These are phyloP conservation scores for Byssoonygena ceratinophila DNA, from an alignment of 2,329 filamentous ascomycete species.

Conservation along the genomic window DNA sequence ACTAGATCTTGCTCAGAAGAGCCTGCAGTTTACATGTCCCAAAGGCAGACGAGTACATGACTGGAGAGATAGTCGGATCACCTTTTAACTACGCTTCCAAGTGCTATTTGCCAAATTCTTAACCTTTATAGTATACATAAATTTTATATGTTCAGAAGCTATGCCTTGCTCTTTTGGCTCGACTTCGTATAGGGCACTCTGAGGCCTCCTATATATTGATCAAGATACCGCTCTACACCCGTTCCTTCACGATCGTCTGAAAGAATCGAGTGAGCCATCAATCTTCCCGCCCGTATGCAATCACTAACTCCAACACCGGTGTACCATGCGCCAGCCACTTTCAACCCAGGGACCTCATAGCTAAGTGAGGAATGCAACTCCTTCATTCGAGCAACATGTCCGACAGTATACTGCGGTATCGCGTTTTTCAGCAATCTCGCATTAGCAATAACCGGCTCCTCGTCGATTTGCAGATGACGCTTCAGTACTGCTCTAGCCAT, in stretches of 20 bases:
- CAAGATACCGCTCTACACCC: conserved; percentile 27
- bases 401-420: conserved; percentile 82
- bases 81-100: background rate
- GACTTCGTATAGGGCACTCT: background rate
- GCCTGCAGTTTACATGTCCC: background rate
- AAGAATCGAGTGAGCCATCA: conserved; percentile 33
- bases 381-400: conserved; percentile 56
- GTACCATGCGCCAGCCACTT: conserved; percentile 51
- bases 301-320: conserved; percentile 43
- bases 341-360: conserved; percentile 46
- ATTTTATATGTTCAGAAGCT: background rate
- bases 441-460: conserved; percentile 50
- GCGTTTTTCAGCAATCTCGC: conserved; percentile 58
- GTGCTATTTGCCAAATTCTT: background rate
- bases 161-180: background rate
- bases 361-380: conserved; percentile 47
- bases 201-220: conserved; percentile 3
- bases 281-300: conserved; percentile 47
- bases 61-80: background rate
- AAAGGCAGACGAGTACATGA: background rate
- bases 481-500: conserved; percentile 61
- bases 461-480: conserved; percentile 63
- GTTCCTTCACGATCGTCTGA: conserved; percentile 20
- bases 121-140: background rate
- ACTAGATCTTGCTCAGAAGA: background rate